Conservation (phyloP, 1,284 basidiomycete genomes). For the Coriolopsis trogii region DNA sequence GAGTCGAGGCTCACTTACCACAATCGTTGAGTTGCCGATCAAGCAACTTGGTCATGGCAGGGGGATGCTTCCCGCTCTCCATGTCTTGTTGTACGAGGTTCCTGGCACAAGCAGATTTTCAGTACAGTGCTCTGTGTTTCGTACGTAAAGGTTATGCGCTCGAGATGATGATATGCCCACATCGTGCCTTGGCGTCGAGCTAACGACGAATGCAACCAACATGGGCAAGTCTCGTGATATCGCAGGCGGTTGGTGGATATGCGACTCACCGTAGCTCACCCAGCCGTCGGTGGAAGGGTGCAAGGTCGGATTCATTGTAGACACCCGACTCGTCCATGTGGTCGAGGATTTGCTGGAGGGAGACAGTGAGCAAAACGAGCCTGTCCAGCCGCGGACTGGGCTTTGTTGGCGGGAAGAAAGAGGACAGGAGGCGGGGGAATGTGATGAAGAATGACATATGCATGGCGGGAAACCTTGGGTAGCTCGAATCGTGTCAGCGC, state of each 20-base stretch:
- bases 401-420: slow-evolving; percentile 8
- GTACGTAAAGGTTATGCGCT: slow-evolving; percentile 3
- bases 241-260: background rate
- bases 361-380: slow-evolving; percentile 23
- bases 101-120: slow-evolving; percentile 21
- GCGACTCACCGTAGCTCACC: slow-evolving; percentile 63
- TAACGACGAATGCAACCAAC: slow-evolving; percentile 4
- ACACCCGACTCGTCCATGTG: slow-evolving; percentile 94
- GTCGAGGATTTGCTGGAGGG: slow-evolving; percentile 82
- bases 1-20: slow-evolving; percentile 60
- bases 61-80: slow-evolving; percentile 83
- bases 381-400: slow-evolving; percentile 8
- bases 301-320: slow-evolving; percentile 89
- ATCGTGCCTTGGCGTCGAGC: background rate
- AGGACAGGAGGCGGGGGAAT: slow-evolving; percentile 15
- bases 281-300: slow-evolving; percentile 82
- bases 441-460: slow-evolving; percentile 23
- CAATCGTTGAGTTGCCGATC: slow-evolving; percentile 91
- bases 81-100: slow-evolving; percentile 83
- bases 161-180: slow-evolving; percentile 1
- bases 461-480: slow-evolving; percentile 11
- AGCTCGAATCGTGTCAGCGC: background rate
- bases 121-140: background rate
- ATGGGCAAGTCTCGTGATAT: slow-evolving; percentile 2
- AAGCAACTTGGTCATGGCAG: slow-evolving; percentile 88